Base-by-base conservation (phyloP, 2,329 filamentous ascomycete genomes). In the Aspergillus viridinutans region DNA sequence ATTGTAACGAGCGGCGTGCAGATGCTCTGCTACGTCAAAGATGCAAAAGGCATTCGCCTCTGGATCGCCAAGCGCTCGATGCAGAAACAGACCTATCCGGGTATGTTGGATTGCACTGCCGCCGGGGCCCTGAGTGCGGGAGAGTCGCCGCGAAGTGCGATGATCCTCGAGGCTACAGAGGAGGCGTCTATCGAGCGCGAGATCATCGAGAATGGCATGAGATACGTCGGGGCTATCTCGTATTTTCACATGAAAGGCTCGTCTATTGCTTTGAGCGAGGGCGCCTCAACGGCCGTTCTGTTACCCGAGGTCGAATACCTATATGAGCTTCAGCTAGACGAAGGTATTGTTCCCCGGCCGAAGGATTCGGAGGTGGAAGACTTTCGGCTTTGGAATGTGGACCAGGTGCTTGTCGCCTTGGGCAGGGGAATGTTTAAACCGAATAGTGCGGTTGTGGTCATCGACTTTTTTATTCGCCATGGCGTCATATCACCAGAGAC, bases 1-100 rank as follows among this genome's bases (percentile, higher is more conserved):
- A 72, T 80, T 6, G 69, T 79, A 3, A 77, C 72, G 2, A 76
- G 74, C 52, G 76, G 77, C 5, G 72, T 78, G 10, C 78, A 80
- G 55, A 54, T 78, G 57, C 71, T 68, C 0, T 74, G 69, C 1
- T 80, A 72, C 55, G 70, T 71, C 2, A 29, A 49, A 3, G 54
- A 56, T 20, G 53, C 26, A 21, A 23, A 58, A 14, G 17, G 14
- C 1, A 38, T 63, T 3, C 62, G 40, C 10, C 40, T 71, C 4
- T 73, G 71, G 71, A 64, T 73, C 5, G 63, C 64, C 1, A 56
- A 57, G 9, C 57, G 71, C 20, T 59, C 65, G 1, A 20, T 32
- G 4, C 53, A 28, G 6, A 71, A 73, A 47, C 63, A 63, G 43
- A 71, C 69, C 0, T 71, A 69, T n/a, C 64, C 69, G 3, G 61